Evolutionary conservation across 2,329 filamentous ascomycete species (phyloP).

Genomic region (Celoporthe dispersa): DNA sequence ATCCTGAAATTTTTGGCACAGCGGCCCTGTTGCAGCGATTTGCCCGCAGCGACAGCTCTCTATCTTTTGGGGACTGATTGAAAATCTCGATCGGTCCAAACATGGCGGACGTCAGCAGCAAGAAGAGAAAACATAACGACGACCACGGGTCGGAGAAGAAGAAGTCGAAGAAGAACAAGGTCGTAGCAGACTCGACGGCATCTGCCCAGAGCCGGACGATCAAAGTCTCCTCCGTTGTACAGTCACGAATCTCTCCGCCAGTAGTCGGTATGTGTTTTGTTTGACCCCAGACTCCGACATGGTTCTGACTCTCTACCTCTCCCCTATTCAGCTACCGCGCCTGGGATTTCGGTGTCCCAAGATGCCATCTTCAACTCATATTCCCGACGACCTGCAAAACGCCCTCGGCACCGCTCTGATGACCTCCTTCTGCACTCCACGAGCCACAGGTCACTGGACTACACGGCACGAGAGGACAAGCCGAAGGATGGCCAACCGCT

Average conservation of each 20-base stretch:
- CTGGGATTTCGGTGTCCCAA: slow-evolving; percentile 45
- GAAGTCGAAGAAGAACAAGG: slow-evolving; percentile 55
- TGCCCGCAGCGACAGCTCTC: not conserved
- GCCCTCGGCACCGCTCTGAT: slow-evolving; percentile 38
- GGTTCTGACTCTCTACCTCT: not conserved
- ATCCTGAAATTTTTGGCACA: slow-evolving; percentile 13
- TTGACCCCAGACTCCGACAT: not conserved
- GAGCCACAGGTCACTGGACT: slow-evolving; percentile 61
- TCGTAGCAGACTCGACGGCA: slow-evolving; percentile 48
- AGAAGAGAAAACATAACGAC: slow-evolving; percentile 59
- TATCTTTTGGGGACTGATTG: not conserved
- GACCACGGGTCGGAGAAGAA: slow-evolving; percentile 43
- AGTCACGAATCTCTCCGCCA: slow-evolving; percentile 35
- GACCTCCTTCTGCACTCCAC: slow-evolving; percentile 63
- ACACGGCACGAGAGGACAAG: slow-evolving; percentile 60
- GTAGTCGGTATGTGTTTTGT: slow-evolving; percentile 38
- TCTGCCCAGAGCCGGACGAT: slow-evolving; percentile 41
- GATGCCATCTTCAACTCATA: slow-evolving; percentile 54
- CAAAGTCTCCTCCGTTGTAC: slow-evolving; percentile 36
- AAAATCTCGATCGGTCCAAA: slow-evolving; percentile 4
- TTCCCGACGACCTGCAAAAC: slow-evolving; percentile 44
- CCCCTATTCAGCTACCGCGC: slow-evolving; percentile 43
- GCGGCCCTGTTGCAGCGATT: not conserved
- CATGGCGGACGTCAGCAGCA: slow-evolving; percentile 45
- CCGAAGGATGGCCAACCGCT: slow-evolving; percentile 45